Evolutionary conservation across 345 rosid species (phyloP), one percentile per base, ranked within the genome.

Genomic region (Boechera stricta): DNA sequence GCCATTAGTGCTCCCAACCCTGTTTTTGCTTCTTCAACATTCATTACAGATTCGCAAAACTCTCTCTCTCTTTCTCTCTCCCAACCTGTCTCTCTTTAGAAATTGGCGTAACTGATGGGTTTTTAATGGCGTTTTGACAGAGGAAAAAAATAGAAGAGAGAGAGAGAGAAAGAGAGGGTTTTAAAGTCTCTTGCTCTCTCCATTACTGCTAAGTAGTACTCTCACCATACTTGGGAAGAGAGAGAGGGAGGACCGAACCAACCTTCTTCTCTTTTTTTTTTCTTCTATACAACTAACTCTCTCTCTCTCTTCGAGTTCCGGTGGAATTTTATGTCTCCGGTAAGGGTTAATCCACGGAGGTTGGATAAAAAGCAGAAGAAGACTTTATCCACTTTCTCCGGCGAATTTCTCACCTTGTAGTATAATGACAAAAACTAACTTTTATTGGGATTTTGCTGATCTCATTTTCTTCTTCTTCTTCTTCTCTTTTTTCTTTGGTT

Each of bases 141-240:
- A 71, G 29, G 31, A 10, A 9, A 64, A 42, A 59, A 32, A 38
- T 0, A 72, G 4, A 52, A 11, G 24, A 77, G 67, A 71, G 77
- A 58, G 44, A 77, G 24, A 13, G 10, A 47, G 9, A 45, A 18
- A 16, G 26, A 24, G 71, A 33, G 35, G 65, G 67, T 59, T 73
- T 73, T 73, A 78, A 73, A 67, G 74, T n/a, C 65, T 67, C 68
- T 58, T 65, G 72, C 63, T 78, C 81, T 72, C 62, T 67, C 77
- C 82, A 79, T 79, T 73, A 79, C 82, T 79, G 78, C 75, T 53
- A 67, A 73, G 39, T 53, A 73, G 32, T 79, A 78, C 75, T 79
- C 78, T 79, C 78, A 79, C 74, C 82, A 79, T 79, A 79, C 78
- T 73, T 59, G 42, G 58, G 15, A 10, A 12, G 38, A 35, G 31